These are phyloP conservation scores for Paraconiothyrium brasiliense DNA, from an alignment of 2,329 filamentous ascomycete genomes.

Conservation along the genomic window DNA sequence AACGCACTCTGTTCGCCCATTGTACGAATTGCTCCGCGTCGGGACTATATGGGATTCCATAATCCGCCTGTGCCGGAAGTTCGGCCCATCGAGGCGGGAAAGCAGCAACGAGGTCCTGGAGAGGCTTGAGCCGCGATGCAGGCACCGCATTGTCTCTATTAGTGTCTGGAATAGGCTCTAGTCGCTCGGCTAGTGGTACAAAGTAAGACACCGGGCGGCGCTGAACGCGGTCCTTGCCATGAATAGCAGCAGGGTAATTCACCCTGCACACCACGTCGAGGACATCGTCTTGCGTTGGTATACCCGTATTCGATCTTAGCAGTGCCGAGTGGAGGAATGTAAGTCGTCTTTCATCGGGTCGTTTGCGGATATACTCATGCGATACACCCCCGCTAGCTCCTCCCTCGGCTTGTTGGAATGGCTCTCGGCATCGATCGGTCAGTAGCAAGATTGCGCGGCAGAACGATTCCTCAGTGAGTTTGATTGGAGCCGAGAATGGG, in stretches of 20 bases:
- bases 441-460: constrained; percentile 1
- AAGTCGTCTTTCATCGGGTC: background rate
- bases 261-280: background rate
- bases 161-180: background rate
- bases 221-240: background rate
- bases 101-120: background rate
- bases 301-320: background rate
- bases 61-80: background rate
- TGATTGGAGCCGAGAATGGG: constrained; percentile 3
- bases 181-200: constrained; percentile 2
- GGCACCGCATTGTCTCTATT: too few relatives aligned
- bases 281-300: constrained; percentile 5
- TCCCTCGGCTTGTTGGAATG: background rate
- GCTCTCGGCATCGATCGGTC: background rate
- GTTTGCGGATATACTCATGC: background rate
- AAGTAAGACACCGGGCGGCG: constrained; percentile 3
- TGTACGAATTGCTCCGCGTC: background rate
- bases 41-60: background rate
- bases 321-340: constrained; percentile 1
- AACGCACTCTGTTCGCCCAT: background rate
- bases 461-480: background rate
- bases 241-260: background rate
- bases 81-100: background rate
- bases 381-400: background rate
- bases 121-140: background rate